Evolutionary conservation across 2,329 filamentous ascomycete species (phyloP), one percentile per base, ranked within the genome.

Genomic region (Ophiostoma sp.): DNA sequence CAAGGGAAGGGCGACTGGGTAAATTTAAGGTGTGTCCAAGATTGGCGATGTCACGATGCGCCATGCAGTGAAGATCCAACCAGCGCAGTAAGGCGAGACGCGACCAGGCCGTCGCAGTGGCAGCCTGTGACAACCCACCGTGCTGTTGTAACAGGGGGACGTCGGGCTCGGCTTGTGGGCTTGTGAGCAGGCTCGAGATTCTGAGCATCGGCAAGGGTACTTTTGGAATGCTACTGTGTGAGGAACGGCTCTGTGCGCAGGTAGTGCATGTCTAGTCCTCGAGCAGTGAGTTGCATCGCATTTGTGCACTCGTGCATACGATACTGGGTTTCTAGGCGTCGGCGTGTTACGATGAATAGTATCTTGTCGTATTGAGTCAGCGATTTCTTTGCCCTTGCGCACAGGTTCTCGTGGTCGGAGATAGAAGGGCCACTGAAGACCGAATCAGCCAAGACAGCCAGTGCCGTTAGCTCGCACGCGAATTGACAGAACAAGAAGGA

Each of bases 61-160:
- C 66, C 44, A 63, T 47, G 66, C 58, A 42, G 27, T 36, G 58
- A 64, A 52, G 58, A 67, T 55, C 38, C 11, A 67, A 60, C 42
- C 66, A 52, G 27, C 7, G 45, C 11, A 65, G 42, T 27, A 27
- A 65, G 18, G 11, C 27, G 41, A 47, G n/a, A 8, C 1, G 41
- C 44, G 16, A 18, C 47, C n/a, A 52, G n/a, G 12, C 47, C 16
- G 14, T 12, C 18, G 8, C 47, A 36, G 18, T 38, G 42, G 18
- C 18, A 36, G 18, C 18, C 47, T 52, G 47, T 3, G n/a, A 16
- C 14, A 49, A 27, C 52, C 27, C 18, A 60, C 55, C 55, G 55
- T 60, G 55, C 55, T 60, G 55, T 16, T 36, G 55, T 38, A 40
- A 40, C 18, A 55, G 27, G 60, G 60, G 60, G 60, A 38, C 16